phyloP scores from a whole-genome alignment of 352 stramenopile species.

The Pythium myriotylum region DNA sequence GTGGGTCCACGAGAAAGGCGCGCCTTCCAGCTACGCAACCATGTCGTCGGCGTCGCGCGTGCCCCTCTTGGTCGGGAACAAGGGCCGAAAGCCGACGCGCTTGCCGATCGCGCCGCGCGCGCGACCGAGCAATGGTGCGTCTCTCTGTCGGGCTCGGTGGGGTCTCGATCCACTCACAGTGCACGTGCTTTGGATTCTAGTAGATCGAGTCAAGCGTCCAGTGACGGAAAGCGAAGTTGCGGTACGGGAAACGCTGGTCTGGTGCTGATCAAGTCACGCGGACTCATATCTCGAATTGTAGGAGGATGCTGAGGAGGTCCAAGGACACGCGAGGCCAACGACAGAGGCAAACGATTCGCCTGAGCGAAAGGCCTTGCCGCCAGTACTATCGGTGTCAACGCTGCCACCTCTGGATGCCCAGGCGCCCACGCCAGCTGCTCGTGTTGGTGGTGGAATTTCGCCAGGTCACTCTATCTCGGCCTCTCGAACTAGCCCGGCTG shows the following conservation, averaged over 20 bases:
- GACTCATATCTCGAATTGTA: too few species aligned
- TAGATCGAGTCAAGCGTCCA: constrained; percentile 24
- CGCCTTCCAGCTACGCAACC: constrained; percentile 15
- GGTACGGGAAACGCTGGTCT: background rate
- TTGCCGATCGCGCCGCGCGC: constrained; percentile 66
- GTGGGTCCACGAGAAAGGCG: background rate
- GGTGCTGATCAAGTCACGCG: too few species aligned
- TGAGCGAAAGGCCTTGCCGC: constrained; percentile 17
- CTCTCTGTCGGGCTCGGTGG: too few species aligned
- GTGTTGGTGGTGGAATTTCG: constrained; percentile 19
- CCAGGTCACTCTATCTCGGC: constrained; percentile 25
- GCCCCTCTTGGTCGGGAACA: constrained; percentile 75
- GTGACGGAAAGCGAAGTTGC: constrained; percentile 1
- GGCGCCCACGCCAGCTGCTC: background rate
- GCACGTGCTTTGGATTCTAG: constrained; percentile 5
- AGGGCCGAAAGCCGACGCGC: constrained; percentile 67
- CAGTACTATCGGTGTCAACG: constrained; percentile 19
- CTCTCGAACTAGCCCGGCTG: background rate
- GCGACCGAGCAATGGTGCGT: constrained; percentile 63
- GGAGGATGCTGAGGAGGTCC: background rate
- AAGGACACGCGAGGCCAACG: background rate
- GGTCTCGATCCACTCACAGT: too few species aligned
- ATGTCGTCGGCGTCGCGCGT: constrained; percentile 66
- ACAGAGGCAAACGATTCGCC: constrained; percentile 9
- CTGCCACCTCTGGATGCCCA: constrained; percentile 3